Conservation (phyloP, 352 stramenopile species). For the Phytophthora gonapodyides region DNA sequence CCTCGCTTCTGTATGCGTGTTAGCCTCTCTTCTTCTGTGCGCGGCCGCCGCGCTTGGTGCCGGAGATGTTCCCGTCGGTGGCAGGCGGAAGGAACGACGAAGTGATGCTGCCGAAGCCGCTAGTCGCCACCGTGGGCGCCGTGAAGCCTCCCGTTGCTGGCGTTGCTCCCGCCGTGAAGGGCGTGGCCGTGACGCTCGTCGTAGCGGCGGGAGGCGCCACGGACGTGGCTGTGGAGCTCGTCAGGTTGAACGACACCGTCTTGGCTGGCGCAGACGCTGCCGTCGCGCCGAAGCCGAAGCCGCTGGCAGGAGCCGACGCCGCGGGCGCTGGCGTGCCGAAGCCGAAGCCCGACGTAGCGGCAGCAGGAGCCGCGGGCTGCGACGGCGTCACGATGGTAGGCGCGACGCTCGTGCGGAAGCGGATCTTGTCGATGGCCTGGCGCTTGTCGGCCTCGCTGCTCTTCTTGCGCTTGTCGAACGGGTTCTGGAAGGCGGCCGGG, state of each 20-base stretch:
- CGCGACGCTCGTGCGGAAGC: conserved; percentile 74
- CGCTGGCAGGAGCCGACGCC: conserved; percentile 22
- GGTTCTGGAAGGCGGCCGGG: conserved; percentile 66
- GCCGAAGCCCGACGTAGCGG: conserved; percentile 42
- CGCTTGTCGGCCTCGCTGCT: conserved; percentile 62
- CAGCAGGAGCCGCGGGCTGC: conserved; percentile 22
- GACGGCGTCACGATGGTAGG: conserved; percentile 61
- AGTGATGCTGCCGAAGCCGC: conserved; percentile 49
- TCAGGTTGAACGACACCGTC: conserved; percentile 67
- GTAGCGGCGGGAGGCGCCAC: conserved; percentile 27
- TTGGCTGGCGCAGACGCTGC: conserved; percentile 45
- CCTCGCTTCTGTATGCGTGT: conserved; percentile 2
- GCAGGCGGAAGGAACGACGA: conserved; percentile 52
- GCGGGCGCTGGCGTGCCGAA: conserved; percentile 40
- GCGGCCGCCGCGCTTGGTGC: conserved; percentile 43
- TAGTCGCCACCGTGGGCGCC: conserved; percentile 36
- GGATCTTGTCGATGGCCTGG: conserved; percentile 75
- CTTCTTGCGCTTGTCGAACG: conserved; percentile 81
- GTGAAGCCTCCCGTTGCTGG: conserved; percentile 37
- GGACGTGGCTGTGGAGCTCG: conserved; percentile 35
- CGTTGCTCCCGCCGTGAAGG: conserved; percentile 9
- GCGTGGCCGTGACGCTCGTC: conserved; percentile 29
- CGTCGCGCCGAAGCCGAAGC: conserved; percentile 47
- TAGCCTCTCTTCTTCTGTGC: conserved; percentile 59
- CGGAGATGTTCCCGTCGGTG: conserved; percentile 16